These are phyloP conservation scores for Litchi chinensis DNA, from an alignment of 345 rosid species.

Conservation along the genomic window DNA sequence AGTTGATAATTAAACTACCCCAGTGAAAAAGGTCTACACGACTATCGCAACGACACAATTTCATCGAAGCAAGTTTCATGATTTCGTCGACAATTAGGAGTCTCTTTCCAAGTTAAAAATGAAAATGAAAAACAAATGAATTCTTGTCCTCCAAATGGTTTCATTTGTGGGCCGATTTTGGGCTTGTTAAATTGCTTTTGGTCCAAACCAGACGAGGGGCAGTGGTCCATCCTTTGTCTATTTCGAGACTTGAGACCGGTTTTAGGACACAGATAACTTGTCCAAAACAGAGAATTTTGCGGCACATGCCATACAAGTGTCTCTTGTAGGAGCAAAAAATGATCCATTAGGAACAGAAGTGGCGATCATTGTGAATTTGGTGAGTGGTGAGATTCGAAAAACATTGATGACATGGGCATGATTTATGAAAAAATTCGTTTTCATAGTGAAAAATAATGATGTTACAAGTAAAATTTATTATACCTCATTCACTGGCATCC, in stretches of 20 bases:
- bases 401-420: not conserved
- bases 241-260: too few relatives aligned
- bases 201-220: not conserved
- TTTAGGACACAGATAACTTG: not conserved
- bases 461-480: conserved; percentile 11
- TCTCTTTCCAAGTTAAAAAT: too few relatives aligned
- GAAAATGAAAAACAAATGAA: too few relatives aligned
- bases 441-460: not conserved
- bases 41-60: not conserved
- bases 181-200: too few relatives aligned
- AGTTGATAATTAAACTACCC: too few relatives aligned
- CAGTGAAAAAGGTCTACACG: too few relatives aligned
- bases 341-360: not conserved
- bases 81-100: not conserved
- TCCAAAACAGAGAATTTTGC: not conserved
- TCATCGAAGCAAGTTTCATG: not conserved
- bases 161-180: too few relatives aligned
- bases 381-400: not conserved
- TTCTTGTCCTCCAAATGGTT: too few relatives aligned
- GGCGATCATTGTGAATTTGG: too few relatives aligned
- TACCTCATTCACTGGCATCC: conserved; percentile 32
- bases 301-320: too few relatives aligned
- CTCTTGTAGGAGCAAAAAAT: not conserved
- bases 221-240: not conserved
- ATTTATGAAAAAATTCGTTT: not conserved